Conservation (phyloP, 345 rosid genomes). For the Brassica carinata region DNA sequence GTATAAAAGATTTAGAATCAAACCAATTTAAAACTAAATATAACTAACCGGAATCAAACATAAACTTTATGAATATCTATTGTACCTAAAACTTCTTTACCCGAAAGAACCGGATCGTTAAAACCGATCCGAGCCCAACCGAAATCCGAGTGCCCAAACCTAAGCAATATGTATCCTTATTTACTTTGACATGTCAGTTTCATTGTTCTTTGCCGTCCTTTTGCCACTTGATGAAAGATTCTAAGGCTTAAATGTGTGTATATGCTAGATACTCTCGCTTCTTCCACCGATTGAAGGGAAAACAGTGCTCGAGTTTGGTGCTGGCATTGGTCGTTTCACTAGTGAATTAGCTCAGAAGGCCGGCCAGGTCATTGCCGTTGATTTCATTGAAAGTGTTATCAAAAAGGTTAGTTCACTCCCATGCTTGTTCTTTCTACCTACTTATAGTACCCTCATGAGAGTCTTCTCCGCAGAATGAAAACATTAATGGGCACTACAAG, state of each 20-base stretch:
- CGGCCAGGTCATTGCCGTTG: conserved; percentile 70
- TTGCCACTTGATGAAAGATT: background rate
- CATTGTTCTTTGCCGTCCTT: background rate
- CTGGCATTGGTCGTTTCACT: conserved; percentile 96
- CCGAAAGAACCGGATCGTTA: background rate
- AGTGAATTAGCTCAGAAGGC: conserved; percentile 85
- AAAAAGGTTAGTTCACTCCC: conserved; percentile 61
- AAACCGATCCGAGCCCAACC: background rate
- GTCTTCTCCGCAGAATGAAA: conserved; percentile 61
- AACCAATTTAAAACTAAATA: background rate
- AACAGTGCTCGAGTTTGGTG: conserved; percentile 84
- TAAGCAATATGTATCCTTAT: background rate
- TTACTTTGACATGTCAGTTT: background rate
- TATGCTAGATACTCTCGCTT: conserved; percentile 68
- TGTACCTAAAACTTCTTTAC: background rate
- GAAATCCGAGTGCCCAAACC: background rate
- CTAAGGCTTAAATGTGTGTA: conserved; percentile 13
- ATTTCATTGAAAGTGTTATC: conserved; percentile 80
- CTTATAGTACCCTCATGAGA: background rate
- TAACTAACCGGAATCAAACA: background rate
- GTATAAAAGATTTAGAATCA: background rate
- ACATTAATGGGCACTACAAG: conserved; percentile 71
- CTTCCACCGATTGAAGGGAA: conserved; percentile 82
- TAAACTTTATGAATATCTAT: background rate
- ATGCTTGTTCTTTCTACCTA: conserved; percentile 19